phyloP scores from a whole-genome alignment of 352 stramenopile species.

The Plasmopara viticola region DNA sequence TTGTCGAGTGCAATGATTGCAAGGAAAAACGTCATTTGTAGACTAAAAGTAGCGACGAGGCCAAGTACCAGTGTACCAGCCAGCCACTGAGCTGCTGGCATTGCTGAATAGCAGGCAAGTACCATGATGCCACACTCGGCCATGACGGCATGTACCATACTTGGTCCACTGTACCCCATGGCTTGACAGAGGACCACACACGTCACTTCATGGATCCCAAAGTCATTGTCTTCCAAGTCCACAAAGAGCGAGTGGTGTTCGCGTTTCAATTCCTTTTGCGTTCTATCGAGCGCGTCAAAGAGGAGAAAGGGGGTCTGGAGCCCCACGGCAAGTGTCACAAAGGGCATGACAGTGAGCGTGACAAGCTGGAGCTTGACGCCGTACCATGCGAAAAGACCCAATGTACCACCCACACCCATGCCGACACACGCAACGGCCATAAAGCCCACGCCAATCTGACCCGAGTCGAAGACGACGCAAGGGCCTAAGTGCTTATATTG shows the following conservation, averaged over 20 bases:
- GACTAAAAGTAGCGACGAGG: constrained; percentile 41
- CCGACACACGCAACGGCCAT: constrained; percentile 58
- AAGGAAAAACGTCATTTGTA: constrained; percentile 69
- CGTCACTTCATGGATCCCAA: constrained; percentile 44
- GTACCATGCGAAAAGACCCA: constrained; percentile 62
- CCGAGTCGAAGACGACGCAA: constrained; percentile 43
- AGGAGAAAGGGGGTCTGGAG: constrained; percentile 70
- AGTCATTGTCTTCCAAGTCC: constrained; percentile 35
- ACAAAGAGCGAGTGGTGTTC: constrained; percentile 47
- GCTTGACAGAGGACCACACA: constrained; percentile 44
- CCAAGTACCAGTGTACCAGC: constrained; percentile 41
- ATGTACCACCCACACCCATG: constrained; percentile 49
- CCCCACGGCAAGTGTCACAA: constrained; percentile 62
- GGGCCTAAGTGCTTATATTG: constrained; percentile 45
- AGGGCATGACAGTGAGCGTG: constrained; percentile 58
- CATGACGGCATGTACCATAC: constrained; percentile 42
- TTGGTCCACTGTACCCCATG: constrained; percentile 46
- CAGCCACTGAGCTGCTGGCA: constrained; percentile 65
- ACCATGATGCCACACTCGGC: constrained; percentile 39
- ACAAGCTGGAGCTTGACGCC: constrained; percentile 62
- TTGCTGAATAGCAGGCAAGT: constrained; percentile 49
- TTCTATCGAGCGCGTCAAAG: constrained; percentile 45
- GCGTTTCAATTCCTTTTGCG: constrained; percentile 38
- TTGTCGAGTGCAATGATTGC: constrained; percentile 61
- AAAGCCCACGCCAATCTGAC: constrained; percentile 57